Percentiles rank a stretch among this genome's conserved stretches.
These are phyloP conservation scores for Amanita pseudoporphyria DNA, from an alignment of 768 basidiomycete genomes.

Conservation along the genomic window DNA sequence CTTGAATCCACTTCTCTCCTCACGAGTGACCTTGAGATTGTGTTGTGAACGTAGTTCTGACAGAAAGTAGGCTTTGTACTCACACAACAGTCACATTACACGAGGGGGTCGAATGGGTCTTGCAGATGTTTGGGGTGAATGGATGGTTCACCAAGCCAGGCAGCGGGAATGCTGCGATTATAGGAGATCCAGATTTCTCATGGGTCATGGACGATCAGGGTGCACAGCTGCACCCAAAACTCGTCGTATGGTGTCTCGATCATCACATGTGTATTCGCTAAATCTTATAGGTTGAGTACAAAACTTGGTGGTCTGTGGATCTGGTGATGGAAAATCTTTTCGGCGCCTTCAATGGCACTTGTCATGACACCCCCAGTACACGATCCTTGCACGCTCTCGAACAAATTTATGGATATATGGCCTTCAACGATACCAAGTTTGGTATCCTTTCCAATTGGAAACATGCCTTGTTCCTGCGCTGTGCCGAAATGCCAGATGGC, in stretches of 20 bases:
- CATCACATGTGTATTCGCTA: conserved; percentile 1
- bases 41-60: too few relatives aligned
- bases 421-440: conserved; percentile 11
- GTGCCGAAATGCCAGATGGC: conserved; percentile 5
- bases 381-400: conserved; percentile 10
- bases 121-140: conserved; percentile 6
- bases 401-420: conserved; percentile 14
- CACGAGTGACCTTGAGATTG: too few relatives aligned
- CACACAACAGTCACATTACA: conserved; percentile 7
- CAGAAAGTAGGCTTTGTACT: conserved; percentile 3
- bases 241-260: conserved; percentile 5
- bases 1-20: too few relatives aligned
- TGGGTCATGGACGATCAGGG: neutral
- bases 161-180: neutral
- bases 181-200: conserved; percentile 1
- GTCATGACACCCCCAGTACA: neutral
- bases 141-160: conserved; percentile 6
- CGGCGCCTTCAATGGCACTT: neutral
- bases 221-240: conserved; percentile 4
- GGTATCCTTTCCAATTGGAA: conserved; percentile 13
- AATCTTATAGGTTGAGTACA: conserved; percentile 7
- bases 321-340: conserved; percentile 6
- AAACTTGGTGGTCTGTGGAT: conserved; percentile 8
- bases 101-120: conserved; percentile 3
- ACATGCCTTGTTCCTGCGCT: conserved; percentile 10